These are phyloP conservation scores for Coleophoma crateriformis DNA, from an alignment of 2,329 filamentous ascomycete species.

Conservation along the genomic window DNA sequence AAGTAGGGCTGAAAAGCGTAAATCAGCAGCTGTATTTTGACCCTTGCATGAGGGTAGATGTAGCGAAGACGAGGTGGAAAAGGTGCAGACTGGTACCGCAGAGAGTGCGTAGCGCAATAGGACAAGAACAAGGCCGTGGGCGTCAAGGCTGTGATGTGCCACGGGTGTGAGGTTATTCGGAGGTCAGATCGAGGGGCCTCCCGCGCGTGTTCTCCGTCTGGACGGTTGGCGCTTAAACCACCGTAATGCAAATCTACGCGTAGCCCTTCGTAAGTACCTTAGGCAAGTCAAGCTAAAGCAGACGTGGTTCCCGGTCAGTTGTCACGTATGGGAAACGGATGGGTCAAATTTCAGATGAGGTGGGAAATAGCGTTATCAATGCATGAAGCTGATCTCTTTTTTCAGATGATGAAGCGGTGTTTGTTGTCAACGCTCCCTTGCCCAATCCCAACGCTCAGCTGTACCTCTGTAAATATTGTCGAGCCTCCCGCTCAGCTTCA, in stretches of 20 bases:
- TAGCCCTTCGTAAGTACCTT: background rate
- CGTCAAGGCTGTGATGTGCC: constrained; percentile 1
- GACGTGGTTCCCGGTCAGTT: too few species aligned
- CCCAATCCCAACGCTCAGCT: too few species aligned
- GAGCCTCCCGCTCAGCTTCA: too few species aligned
- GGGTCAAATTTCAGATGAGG: too few species aligned
- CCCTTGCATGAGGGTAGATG: constrained; percentile 9
- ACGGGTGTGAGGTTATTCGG: constrained; percentile 21
- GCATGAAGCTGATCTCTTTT: too few species aligned
- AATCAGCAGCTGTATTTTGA: constrained; percentile 14
- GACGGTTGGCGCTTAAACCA: constrained; percentile 11
- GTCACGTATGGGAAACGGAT: too few species aligned
- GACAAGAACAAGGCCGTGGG: background rate
- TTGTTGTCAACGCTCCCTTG: too few species aligned
- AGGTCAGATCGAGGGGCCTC: constrained; percentile 8
- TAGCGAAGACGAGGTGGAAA: background rate
- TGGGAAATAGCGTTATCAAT: too few species aligned
- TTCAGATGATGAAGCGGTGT: too few species aligned
- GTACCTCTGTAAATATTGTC: too few species aligned
- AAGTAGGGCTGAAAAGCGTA: constrained; percentile 7
- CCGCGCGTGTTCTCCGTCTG: constrained; percentile 4
- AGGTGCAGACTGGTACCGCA: constrained; percentile 1
- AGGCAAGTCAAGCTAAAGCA: too few species aligned
- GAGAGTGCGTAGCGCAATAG: background rate
- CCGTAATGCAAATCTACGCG: background rate